Conservation (phyloP, 2,329 filamentous ascomycete species). For the Fusarium concolor region DNA sequence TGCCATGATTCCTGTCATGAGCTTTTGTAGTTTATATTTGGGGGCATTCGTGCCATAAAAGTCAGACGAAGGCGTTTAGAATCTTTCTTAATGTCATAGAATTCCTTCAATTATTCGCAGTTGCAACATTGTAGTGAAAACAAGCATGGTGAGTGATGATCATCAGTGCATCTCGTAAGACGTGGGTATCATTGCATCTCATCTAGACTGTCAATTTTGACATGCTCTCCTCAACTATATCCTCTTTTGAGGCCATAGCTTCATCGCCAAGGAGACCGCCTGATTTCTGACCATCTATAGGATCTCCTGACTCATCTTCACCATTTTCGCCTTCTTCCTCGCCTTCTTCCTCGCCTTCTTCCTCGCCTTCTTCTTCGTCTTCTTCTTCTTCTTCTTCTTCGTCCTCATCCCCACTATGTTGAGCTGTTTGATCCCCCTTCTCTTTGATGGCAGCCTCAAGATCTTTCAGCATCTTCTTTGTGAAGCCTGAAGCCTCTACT, state of each 20-base stretch:
- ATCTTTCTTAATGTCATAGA: constrained; percentile 43
- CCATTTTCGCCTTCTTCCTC: constrained; percentile 47
- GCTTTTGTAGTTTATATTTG: constrained; percentile 57
- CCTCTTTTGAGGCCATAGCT: constrained; percentile 27
- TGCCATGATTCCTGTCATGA: constrained; percentile 49
- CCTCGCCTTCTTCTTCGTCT: constrained; percentile 31
- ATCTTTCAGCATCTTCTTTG: constrained; percentile 96
- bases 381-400: constrained; percentile 49
- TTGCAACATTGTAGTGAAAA: neutral
- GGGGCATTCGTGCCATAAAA: constrained; percentile 43
- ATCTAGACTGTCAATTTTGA: constrained; percentile 46
- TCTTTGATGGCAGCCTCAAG: constrained; percentile 90
- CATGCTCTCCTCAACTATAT: constrained; percentile 45
- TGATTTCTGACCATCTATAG: constrained; percentile 33
- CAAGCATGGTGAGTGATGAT: neutral
- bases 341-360: no score
- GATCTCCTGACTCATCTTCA: constrained; percentile 36
- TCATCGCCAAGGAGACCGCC: constrained; percentile 40
- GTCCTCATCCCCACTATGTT: constrained; percentile 50
- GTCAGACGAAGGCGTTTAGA: constrained; percentile 39
- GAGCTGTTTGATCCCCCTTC: constrained; percentile 66
- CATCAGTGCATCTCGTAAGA: neutral
- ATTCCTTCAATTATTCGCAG: constrained; percentile 19
- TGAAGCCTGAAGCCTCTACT: constrained; percentile 94
- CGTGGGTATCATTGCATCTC: constrained; percentile 36